phyloP scores from a whole-genome alignment of 257 asterid species.

The Solanum dulcamara region DNA sequence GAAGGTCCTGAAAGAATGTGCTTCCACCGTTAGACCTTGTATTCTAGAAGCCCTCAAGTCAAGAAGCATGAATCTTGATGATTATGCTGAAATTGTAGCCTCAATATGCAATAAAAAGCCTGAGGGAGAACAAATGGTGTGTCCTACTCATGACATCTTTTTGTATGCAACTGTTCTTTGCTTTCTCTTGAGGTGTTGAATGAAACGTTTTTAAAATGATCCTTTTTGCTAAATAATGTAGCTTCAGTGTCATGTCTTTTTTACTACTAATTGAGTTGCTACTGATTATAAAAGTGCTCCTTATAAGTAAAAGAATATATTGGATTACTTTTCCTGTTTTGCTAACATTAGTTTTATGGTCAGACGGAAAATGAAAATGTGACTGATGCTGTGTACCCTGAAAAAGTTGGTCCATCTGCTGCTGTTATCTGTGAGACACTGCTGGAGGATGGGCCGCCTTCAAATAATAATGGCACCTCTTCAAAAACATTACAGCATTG shows the following conservation, averaged over 20 bases:
- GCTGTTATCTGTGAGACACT: background rate
- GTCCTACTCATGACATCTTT: background rate
- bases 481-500: conserved; percentile 4
- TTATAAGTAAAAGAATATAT: background rate
- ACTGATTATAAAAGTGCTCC: background rate
- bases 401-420: conserved; percentile 1
- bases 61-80: conserved; percentile 7
- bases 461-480: conserved; percentile 5
- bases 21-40: conserved; percentile 16
- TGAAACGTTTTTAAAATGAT: background rate
- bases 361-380: conserved; percentile 6
- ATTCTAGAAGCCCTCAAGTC: conserved; percentile 16
- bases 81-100: conserved; percentile 8
- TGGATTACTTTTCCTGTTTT: background rate
- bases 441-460: conserved; percentile 1
- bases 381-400: background rate
- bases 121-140: conserved; percentile 10
- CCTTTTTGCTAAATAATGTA: background rate
- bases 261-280: background rate
- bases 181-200: background rate
- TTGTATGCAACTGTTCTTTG: background rate
- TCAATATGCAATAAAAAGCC: conserved; percentile 16
- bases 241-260: background rate
- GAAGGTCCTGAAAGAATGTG: conserved; percentile 18
- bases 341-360: background rate